These are phyloP conservation scores for Termitomyces sp. DNA, from an alignment of 768 basidiomycete species.

Conservation along the genomic window DNA sequence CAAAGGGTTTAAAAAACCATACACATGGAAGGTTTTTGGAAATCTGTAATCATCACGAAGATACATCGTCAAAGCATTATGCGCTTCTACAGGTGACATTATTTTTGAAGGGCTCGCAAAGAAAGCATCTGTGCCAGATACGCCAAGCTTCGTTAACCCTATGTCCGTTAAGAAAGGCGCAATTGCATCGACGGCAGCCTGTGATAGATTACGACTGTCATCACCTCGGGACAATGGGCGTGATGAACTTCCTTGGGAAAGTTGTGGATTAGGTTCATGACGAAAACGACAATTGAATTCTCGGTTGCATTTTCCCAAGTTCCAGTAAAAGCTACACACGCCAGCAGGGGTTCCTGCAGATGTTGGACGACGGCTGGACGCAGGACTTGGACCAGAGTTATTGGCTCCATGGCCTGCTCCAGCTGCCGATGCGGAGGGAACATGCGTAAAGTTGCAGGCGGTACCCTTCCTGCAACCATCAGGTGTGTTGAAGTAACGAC, in stretches of 20 bases:
- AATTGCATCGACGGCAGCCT: constrained; percentile 20
- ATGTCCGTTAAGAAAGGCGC: constrained; percentile 41
- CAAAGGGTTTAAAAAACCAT: constrained; percentile 38
- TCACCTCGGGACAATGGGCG: background rate
- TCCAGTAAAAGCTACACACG: constrained; percentile 46
- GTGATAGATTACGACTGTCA: background rate
- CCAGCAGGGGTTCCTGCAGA: constrained; percentile 25
- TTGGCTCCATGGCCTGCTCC: constrained; percentile 5
- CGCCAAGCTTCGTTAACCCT: constrained; percentile 40
- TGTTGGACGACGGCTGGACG: constrained; percentile 6
- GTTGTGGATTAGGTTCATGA: constrained; percentile 25
- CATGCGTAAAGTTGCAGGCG: constrained; percentile 32
- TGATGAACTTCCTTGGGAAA: background rate
- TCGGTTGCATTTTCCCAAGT: constrained; percentile 38
- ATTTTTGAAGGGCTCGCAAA: constrained; percentile 28
- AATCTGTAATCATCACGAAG: constrained; percentile 43
- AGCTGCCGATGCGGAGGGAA: constrained; percentile 4
- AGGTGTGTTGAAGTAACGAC: constrained; percentile 36
- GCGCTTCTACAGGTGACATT: constrained; percentile 44
- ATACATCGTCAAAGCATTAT: constrained; percentile 40
- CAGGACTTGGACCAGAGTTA: constrained; percentile 3
- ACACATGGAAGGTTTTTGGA: constrained; percentile 33
- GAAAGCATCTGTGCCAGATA: constrained; percentile 39
- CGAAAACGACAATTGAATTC: constrained; percentile 42
- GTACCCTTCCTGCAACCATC: constrained; percentile 44